These are phyloP conservation scores for Coniferiporia weirii DNA, from an alignment of 1,284 basidiomycete species.

Conservation along the genomic window DNA sequence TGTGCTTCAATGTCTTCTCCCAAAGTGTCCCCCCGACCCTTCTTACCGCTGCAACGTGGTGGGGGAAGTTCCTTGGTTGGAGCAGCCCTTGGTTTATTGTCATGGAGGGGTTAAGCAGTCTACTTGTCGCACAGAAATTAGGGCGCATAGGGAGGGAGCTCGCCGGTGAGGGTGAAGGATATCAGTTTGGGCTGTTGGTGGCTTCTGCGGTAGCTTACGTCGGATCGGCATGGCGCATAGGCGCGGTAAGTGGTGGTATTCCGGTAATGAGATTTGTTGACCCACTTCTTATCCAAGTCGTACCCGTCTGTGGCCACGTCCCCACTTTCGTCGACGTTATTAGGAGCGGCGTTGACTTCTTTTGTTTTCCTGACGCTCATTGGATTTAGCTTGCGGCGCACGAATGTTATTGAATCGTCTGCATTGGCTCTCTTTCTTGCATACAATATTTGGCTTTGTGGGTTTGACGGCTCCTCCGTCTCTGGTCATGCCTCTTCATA, in stretches of 20 bases:
- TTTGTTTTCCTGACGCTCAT: slow-evolving; percentile 86
- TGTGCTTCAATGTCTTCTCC: slow-evolving; percentile 76
- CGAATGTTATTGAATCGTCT: slow-evolving; percentile 90
- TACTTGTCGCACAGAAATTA: slow-evolving; percentile 75
- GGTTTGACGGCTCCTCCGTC: slow-evolving; percentile 64
- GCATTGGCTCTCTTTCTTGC: slow-evolving; percentile 82
- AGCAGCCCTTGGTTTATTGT: slow-evolving; percentile 75
- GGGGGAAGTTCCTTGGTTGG: slow-evolving; percentile 67
- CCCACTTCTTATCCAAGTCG: slow-evolving; percentile 38
- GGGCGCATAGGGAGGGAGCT: slow-evolving; percentile 70
- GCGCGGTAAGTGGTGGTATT: slow-evolving; percentile 46
- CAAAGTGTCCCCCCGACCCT: slow-evolving; percentile 56
- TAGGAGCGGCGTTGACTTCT: slow-evolving; percentile 70
- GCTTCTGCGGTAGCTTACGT: slow-evolving; percentile 73
- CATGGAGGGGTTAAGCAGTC: slow-evolving; percentile 78
- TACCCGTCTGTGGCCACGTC: slow-evolving; percentile 77
- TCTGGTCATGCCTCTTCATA: slow-evolving; percentile 71
- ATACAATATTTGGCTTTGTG: slow-evolving; percentile 81
- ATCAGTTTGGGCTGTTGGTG: slow-evolving; percentile 71
- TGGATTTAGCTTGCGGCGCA: slow-evolving; percentile 81
- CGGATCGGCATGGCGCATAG: slow-evolving; percentile 75
- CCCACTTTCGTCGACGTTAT: slow-evolving; percentile 76
- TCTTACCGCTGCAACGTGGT: slow-evolving; percentile 53
- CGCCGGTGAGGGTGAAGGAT: slow-evolving; percentile 62
- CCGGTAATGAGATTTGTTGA: slow-evolving; percentile 18